Conservation (phyloP, 1,139 yeast genomes). For the Taiozyma sp. region DNA sequence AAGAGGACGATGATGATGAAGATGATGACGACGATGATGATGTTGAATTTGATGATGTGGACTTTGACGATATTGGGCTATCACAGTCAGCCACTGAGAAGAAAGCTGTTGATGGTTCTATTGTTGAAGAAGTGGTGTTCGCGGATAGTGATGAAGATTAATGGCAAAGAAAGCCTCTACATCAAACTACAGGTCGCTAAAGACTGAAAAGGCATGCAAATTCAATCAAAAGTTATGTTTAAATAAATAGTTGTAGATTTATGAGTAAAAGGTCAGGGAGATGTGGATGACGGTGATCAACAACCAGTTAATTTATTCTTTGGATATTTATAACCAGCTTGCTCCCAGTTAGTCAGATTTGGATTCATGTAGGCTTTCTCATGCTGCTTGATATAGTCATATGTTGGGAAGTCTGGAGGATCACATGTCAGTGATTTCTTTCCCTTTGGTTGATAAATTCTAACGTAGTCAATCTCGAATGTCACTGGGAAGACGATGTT, state of each 20-base stretch:
- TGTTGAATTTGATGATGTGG: constrained; percentile 26
- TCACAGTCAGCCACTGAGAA: not conserved
- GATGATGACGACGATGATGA: constrained; percentile 46
- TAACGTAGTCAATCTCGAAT: constrained; percentile 47
- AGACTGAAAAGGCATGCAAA: not conserved
- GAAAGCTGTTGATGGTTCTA: constrained; percentile 4
- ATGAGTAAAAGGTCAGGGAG: not conserved
- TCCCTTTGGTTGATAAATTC: constrained; percentile 53
- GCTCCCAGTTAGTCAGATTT: constrained; percentile 39
- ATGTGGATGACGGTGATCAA: not conserved
- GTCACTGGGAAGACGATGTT: constrained; percentile 45
- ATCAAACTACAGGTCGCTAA: not conserved
- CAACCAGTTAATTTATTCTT: constrained; percentile 5
- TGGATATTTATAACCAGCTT: constrained; percentile 28
- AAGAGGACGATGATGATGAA: constrained; percentile 47
- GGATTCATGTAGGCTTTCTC: constrained; percentile 39
- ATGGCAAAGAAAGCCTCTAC: not conserved
- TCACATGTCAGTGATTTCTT: constrained; percentile 43
- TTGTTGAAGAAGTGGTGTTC: constrained; percentile 18
- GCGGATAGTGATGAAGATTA: constrained; percentile 19
- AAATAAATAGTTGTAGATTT: not conserved
- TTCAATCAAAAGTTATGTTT: not conserved
- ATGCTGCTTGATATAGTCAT: constrained; percentile 46
- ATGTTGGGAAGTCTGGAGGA: constrained; percentile 49
- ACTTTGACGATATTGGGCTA: constrained; percentile 7